Evolutionary conservation across 2,329 filamentous ascomycete species (phyloP), one percentile per base, ranked within the genome.

Genomic region (Stemphylium beticola): DNA sequence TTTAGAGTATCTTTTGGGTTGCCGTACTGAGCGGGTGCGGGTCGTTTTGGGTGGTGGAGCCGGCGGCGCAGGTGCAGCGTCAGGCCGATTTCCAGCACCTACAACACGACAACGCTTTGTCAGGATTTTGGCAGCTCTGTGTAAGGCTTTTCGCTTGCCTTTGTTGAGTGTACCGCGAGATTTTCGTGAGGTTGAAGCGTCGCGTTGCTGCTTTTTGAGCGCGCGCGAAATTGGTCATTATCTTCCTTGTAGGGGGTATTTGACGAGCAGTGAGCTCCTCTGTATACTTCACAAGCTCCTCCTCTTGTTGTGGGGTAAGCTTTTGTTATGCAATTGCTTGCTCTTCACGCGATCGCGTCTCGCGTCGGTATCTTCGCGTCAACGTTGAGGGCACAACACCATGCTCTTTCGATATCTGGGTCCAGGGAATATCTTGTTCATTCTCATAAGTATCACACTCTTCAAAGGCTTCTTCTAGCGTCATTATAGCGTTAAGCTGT

Each of bases 71-170:
- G 40, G 24, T 17, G 14, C 24, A 32, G 24, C 24, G n/a, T 32
- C 40, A 17, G 12, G 14, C 26, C n/a, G 40, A 12, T 15, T 43
- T 29, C 6, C 24, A 17, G 26, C 14, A 51, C 7, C 48, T 18
- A 12, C 40, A 51, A 26, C 34, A 39, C 48, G 26, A 44, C 24
- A 4, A 39, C 40, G 40, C 48, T 44, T 51, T 51, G 26, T 43
- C 7, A 3, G 6, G 4, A 26, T 49, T 17, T 43, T 37, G 20
- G 11, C 33, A 10, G 32, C 22, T 5, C 11, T 49, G 17, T 31
- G 32, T 43, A 8, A 49, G 4, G 39, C 31, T 43, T 42, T 49
- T 42, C 20, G 22, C 39, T 43, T 49, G 41, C 14, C 18, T 8
- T 15, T 49, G 4, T 43, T 49, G 0, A 14, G 18, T 43, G 15